Percentiles rank a stretch among this genome's conserved stretches.
phyloP scores from a whole-genome alignment of 148 eudicot genomes.

The Rhododendron kiyosumense region DNA sequence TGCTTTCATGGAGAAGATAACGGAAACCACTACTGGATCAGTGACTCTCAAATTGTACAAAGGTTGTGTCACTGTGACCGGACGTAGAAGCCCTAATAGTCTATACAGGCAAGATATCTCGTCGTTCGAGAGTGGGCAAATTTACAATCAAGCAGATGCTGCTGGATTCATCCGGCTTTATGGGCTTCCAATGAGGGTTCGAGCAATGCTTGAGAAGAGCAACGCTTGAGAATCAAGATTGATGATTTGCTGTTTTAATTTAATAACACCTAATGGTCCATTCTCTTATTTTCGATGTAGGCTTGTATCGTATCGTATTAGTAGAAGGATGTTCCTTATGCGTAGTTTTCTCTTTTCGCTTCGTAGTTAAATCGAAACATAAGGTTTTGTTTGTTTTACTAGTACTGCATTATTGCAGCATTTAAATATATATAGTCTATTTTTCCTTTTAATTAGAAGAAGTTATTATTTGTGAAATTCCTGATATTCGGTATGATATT shows the following conservation, averaged over 20 bases:
- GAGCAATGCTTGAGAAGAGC: conserved; percentile 93
- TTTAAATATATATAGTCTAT: not conserved
- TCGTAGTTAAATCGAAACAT: not conserved
- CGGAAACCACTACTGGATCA: conserved; percentile 76
- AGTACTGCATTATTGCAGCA: not conserved
- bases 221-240: conserved; percentile 50
- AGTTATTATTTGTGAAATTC: not conserved
- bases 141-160: conserved; percentile 87
- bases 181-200: conserved; percentile 68
- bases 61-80: conserved; percentile 58
- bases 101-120: conserved; percentile 83
- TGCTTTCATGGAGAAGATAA: conserved; percentile 72
- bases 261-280: not conserved
- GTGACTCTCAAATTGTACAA: conserved; percentile 79
- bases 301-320: not conserved
- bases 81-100: conserved; percentile 66
- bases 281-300: not conserved
- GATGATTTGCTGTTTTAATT: not conserved
- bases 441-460: not conserved
- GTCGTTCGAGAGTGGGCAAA: conserved; percentile 72
- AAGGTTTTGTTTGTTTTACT: not conserved
- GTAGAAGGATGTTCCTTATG: not conserved
- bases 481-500: not conserved
- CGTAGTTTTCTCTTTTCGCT: not conserved
- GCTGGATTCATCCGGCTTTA: conserved; percentile 79